A percentile compares a stretch with the other conserved stretches of the same genome.
phyloP scores from a whole-genome alignment of 768 basidiomycete genomes.

The Leccinum subtestaceum region DNA sequence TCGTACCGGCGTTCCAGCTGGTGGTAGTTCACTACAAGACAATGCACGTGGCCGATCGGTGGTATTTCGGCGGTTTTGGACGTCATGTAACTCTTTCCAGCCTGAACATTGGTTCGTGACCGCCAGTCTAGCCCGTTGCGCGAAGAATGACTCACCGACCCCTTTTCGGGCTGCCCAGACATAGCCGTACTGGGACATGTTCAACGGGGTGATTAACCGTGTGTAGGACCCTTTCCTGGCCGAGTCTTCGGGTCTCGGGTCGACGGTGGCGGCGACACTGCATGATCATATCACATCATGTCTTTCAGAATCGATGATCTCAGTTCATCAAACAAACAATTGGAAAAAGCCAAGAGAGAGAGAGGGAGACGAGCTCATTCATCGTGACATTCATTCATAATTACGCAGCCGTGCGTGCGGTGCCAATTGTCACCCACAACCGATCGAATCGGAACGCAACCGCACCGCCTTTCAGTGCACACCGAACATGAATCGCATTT shows the following conservation, averaged over 20 bases:
- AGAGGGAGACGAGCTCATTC: neutral
- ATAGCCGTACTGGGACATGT: constrained; percentile 3
- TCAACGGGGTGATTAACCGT: constrained; percentile 11
- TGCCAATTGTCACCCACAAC: constrained; percentile 14
- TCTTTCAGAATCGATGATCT: constrained; percentile 6
- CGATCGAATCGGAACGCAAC: neutral
- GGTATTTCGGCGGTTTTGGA: constrained; percentile 13
- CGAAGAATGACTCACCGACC: neutral
- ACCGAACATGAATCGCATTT: neutral
- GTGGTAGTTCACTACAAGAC: neutral
- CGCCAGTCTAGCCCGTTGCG: neutral
- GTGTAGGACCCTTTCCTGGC: constrained; percentile 3
- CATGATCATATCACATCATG: neutral
- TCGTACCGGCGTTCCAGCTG: neutral
- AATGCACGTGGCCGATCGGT: constrained; percentile 13
- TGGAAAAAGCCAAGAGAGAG: neutral
- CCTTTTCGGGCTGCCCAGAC: neutral
- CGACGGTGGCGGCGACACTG: neutral
- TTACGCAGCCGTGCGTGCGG: neutral
- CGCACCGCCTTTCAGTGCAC: neutral
- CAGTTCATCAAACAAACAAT: constrained; percentile 9
- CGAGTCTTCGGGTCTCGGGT: neutral
- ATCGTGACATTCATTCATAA: constrained; percentile 2
- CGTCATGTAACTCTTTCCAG: constrained; percentile 1
- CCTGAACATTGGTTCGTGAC: neutral